Evolutionary conservation across 1,139 yeast species (phyloP), one percentile per base, ranked within the genome.

Genomic region (Debaryomyces sp.): DNA sequence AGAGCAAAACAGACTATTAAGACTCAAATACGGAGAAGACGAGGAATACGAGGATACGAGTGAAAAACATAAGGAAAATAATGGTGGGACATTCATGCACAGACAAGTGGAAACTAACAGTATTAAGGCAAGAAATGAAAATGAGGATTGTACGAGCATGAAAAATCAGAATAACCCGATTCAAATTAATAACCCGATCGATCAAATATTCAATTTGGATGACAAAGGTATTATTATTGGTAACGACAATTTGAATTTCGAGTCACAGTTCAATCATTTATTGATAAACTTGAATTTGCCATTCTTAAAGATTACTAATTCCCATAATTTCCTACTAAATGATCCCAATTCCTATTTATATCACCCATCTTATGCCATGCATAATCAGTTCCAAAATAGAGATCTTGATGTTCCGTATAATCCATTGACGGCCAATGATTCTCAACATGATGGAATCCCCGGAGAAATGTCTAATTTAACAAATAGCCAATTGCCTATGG

Each of bases 1-100:
- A 59, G 80, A 81, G 13, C 89, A 84, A 54, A 79, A 81, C 54
- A 64, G 70, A 47, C 60, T 64, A 48, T 61, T 82, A 42, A 61
- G 70, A 45, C 51, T 55, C 10, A 59, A 58, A 33, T 47, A 45
- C 37, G 60, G 55, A 3, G 50, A 35, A 12, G 18, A n/a, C 17
- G 13, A 26, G 12, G 43, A 41, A 18, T 43, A 39, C n/a, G 30
- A 34, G 33, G 10, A 33, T 12, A 5, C 44, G 4, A 21, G n/a
- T 13, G 35, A 26, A 22, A 42, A 24, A 17, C 29, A 10, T 12
- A 15, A 18, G 6, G 30, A 15, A 24, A 18, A 12, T 21, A 17
- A 6, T 12, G 33, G 22, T 10, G 21, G 18, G 3, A 13, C 23
- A 22, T 18, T 22, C 4, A 21, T 29, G 43, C 12, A 12, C n/a